These are phyloP conservation scores for Iris macrosiphon DNA, from an alignment of 106 monocot species.

Conservation along the genomic window DNA sequence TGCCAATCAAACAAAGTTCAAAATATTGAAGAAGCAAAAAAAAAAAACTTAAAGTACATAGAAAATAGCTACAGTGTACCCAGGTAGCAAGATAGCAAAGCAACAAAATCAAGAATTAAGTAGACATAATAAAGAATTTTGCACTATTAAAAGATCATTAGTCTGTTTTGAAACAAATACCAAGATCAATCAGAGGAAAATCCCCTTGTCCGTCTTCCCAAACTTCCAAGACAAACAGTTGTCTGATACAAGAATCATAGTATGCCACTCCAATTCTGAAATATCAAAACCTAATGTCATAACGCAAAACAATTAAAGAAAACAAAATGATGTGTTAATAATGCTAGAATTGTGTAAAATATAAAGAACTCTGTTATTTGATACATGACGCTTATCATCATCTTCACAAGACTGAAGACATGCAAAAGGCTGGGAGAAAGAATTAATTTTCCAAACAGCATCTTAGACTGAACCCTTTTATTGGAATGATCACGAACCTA, in stretches of 20 bases:
- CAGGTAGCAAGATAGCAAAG: neutral
- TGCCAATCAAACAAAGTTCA: neutral
- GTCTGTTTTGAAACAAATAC: conserved; percentile 25
- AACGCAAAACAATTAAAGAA: too few species aligned
- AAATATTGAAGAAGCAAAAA: neutral
- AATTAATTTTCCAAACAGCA: too few species aligned
- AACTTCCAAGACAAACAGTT: conserved; percentile 84
- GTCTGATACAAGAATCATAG: conserved; percentile 59
- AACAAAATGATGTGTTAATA: too few species aligned
- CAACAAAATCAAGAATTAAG: neutral
- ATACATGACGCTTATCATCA: too few species aligned
- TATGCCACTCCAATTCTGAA: conserved; percentile 86
- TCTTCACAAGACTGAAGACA: too few species aligned
- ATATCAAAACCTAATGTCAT: neutral
- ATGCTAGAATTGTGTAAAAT: too few species aligned
- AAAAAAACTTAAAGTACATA: too few species aligned
- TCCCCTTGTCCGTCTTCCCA: conserved; percentile 84
- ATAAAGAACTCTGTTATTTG: too few species aligned
- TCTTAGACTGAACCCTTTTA: too few species aligned
- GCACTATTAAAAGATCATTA: neutral
- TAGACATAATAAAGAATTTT: neutral
- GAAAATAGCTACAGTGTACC: neutral
- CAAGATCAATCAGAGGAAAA: conserved; percentile 85
- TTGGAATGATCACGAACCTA: too few species aligned
- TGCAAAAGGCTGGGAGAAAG: too few species aligned